phyloP scores from a whole-genome alignment of 176 grass and related monocot genomes.

The Carex myosuroides region DNA sequence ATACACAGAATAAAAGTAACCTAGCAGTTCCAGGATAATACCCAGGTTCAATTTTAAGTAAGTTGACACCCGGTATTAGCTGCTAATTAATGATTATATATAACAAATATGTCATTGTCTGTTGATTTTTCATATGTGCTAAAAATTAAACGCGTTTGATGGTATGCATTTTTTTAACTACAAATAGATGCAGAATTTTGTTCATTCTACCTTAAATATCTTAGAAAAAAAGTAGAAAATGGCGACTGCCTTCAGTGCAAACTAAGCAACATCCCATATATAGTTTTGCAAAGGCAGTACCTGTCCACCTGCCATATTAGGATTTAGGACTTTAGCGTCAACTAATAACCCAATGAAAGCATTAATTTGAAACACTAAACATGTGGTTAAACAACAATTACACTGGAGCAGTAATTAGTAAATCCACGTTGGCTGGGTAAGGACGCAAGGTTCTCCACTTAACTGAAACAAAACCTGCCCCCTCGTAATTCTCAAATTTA shows the following conservation, averaged over 20 bases:
- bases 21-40: neutral
- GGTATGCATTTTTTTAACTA: conserved; percentile 2
- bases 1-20: neutral
- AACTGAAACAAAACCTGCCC: neutral
- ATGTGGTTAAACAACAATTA: neutral
- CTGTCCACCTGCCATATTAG: neutral
- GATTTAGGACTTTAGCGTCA: neutral
- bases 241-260: neutral
- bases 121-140: neutral
- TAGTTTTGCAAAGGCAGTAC: neutral
- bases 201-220: neutral
- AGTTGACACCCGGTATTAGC: neutral
- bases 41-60: neutral
- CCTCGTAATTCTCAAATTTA: neutral
- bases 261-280: neutral
- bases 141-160: neutral
- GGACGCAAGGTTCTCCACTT: neutral
- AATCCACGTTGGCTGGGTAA: neutral
- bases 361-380: neutral
- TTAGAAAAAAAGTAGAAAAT: neutral
- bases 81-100: neutral
- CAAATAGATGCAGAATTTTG: neutral
- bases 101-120: neutral
- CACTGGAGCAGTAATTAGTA: conserved; percentile 5
- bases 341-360: conserved; percentile 13